A percentile compares a stretch with the other conserved stretches of the same genome.
Conservation (phyloP, 1,284 basidiomycete species). For the Agaricales sp. region DNA sequence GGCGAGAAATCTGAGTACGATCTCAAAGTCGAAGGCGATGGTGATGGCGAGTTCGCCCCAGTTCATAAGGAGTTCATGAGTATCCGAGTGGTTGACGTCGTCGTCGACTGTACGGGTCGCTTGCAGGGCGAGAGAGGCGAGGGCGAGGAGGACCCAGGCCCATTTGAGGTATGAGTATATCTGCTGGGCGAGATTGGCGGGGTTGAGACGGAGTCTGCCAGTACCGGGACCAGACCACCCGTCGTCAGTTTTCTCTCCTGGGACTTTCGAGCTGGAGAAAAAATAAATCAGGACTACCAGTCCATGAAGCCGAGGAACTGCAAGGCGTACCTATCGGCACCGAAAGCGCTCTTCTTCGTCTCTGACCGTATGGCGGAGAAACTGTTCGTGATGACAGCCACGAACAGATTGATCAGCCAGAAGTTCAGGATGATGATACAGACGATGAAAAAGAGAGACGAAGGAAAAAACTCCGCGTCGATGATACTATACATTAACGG, state of each 20-base stretch:
- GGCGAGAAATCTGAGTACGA: constrained; percentile 65
- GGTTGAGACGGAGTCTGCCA: constrained; percentile 27
- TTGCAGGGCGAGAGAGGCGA: constrained; percentile 68
- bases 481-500: constrained; percentile 87
- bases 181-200: constrained; percentile 37
- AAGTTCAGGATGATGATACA: constrained; percentile 83
- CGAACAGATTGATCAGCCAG: constrained; percentile 92
- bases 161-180: constrained; percentile 56
- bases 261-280: constrained; percentile 32
- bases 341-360: constrained; percentile 91
- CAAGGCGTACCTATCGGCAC: constrained; percentile 57
- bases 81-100: constrained; percentile 16
- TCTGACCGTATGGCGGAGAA: constrained; percentile 86
- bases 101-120: constrained; percentile 63
- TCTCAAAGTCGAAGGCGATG: constrained; percentile 83
- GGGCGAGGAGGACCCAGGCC: constrained; percentile 73
- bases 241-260: constrained; percentile 48
- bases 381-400: constrained; percentile 94
- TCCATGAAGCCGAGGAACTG: not conserved
- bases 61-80: constrained; percentile 40
- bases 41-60: constrained; percentile 76
- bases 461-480: constrained; percentile 85
- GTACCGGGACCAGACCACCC: constrained; percentile 44
- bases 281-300: constrained; percentile 8
- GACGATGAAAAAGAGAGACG: constrained; percentile 83